Percentiles rank a stretch among this genome's conserved stretches.
Conservation (phyloP, 805 yeast species). For the Clavispora fructus region DNA sequence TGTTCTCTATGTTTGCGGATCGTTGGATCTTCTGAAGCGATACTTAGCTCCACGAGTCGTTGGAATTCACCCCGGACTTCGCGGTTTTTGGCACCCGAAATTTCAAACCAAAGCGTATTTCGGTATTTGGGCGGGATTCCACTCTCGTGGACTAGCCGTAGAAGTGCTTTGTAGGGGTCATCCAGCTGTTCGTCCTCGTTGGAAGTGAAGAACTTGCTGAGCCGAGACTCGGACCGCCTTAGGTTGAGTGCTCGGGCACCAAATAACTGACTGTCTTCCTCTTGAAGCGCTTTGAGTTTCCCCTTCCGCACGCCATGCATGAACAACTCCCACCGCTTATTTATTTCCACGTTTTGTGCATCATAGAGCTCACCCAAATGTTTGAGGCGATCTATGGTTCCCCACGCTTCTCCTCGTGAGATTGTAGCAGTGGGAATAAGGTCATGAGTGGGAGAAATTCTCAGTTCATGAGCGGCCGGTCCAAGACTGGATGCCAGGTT, state of each 20-base stretch:
- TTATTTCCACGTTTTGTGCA: conserved; percentile 31
- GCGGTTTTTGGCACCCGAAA: conserved; percentile 44
- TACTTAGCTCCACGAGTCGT: conserved; percentile 17
- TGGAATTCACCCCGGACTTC: conserved; percentile 45
- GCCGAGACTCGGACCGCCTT: conserved; percentile 11
- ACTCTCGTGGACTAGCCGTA: conserved; percentile 27
- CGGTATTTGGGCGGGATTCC: conserved; percentile 50
- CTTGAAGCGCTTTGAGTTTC: conserved; percentile 11
- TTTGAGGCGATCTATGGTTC: conserved; percentile 24
- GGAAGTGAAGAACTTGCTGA: conserved; percentile 10
- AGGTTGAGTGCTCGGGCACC: conserved; percentile 38
- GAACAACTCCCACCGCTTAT: conserved; percentile 43
- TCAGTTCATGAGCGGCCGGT: neutral
- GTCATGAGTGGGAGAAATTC: neutral
- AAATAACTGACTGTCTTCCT: conserved; percentile 22
- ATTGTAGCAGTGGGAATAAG: neutral
- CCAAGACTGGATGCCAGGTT: neutral
- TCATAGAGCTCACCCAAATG: conserved; percentile 43
- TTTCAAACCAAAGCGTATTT: conserved; percentile 47
- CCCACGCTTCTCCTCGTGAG: neutral
- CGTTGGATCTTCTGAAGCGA: neutral
- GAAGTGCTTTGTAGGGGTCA: conserved; percentile 9
- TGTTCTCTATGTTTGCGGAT: conserved; percentile 35
- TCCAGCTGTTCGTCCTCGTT: conserved; percentile 14
- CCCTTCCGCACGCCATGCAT: conserved; percentile 27